phyloP scores from a whole-genome alignment of 2,329 filamentous ascomycete species.

The Tolypocladium guangdongense region DNA sequence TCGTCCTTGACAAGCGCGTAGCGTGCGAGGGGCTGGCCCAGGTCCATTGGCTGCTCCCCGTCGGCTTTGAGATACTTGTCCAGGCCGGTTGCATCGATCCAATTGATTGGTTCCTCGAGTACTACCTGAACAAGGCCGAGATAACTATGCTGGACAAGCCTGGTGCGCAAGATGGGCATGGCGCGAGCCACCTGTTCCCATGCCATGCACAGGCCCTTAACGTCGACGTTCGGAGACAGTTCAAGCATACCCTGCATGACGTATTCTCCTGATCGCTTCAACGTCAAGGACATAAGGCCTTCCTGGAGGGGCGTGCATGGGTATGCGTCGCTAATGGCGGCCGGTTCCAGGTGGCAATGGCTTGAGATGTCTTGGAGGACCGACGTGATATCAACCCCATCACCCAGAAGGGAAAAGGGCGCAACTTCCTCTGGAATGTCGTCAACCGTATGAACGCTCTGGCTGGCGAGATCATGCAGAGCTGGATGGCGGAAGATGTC shows the following conservation, averaged over 20 bases:
- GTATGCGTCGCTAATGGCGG: background rate
- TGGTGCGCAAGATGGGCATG: background rate
- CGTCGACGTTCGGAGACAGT: background rate
- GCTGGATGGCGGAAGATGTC: conserved; percentile 12
- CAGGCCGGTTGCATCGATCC: background rate
- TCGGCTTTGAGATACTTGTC: background rate
- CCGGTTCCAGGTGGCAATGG: no score
- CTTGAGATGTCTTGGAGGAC: no score
- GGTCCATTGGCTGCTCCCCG: background rate
- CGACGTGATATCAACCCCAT: conserved; percentile 26
- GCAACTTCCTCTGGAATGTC: no score
- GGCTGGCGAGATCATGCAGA: background rate
- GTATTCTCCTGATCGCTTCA: background rate
- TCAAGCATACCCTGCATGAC: background rate
- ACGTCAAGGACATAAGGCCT: background rate
- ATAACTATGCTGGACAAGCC: background rate
- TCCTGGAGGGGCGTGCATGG: background rate
- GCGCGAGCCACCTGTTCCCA: background rate
- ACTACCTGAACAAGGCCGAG: background rate
- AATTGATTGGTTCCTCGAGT: background rate
- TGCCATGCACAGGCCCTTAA: background rate
- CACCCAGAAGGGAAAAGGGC: no score
- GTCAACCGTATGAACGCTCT: no score
- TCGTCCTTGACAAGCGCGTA: background rate
- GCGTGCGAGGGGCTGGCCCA: background rate